Percentiles rank a stretch among this genome's conserved stretches.
These are phyloP conservation scores for Alternaria ventricosa DNA, from an alignment of 2,329 filamentous ascomycete species.

Conservation along the genomic window DNA sequence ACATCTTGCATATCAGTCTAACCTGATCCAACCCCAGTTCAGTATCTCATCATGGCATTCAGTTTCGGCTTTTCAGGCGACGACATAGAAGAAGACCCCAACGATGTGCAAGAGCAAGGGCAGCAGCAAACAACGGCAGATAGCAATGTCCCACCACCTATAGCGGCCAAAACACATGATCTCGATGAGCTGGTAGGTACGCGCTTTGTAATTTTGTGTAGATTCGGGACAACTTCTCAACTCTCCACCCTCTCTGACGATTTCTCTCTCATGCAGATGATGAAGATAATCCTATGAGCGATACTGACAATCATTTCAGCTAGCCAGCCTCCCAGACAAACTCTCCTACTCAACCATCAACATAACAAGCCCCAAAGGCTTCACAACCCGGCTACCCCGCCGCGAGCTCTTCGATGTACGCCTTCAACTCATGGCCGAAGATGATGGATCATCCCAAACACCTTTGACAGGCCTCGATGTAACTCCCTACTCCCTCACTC, in stretches of 20 bases:
- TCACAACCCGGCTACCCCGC: conserved; percentile 66
- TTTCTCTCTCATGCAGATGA: not conserved
- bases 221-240: not conserved
- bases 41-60: conserved; percentile 49
- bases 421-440: conserved; percentile 79
- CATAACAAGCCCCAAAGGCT: conserved; percentile 66
- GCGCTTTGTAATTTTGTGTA: not conserved
- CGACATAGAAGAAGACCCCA: conserved; percentile 61
- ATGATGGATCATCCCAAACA: conserved; percentile 48
- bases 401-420: conserved; percentile 83
- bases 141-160: conserved; percentile 34
- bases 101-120: conserved; percentile 35
- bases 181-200: conserved; percentile 57
- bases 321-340: conserved; percentile 71
- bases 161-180: conserved; percentile 51
- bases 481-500: not conserved
- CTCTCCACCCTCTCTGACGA: not conserved
- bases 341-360: conserved; percentile 71
- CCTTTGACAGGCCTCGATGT: conserved; percentile 40
- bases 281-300: accelerated
- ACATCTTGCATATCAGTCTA: not conserved
- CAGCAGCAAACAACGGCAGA: conserved; percentile 1
- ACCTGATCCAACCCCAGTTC: not conserved
- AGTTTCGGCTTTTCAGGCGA: conserved; percentile 66
- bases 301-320: conserved; percentile 44